Conservation (phyloP, 2,329 filamentous ascomycete species). For the Calycina herbarum region DNA sequence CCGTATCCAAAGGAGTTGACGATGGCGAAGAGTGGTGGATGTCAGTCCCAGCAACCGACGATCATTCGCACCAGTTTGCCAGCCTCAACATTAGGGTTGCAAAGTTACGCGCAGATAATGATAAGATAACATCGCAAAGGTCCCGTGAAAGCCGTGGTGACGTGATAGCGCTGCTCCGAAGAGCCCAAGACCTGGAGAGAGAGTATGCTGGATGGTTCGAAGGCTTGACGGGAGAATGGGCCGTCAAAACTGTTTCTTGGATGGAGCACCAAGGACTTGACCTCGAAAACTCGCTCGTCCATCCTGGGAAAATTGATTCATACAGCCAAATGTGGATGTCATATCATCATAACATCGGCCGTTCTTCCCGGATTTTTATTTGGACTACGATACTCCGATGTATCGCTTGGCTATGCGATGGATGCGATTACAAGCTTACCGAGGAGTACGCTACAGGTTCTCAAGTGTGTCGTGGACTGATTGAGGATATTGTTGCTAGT, state of each 20-base stretch:
- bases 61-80: conserved; percentile 46
- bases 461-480: conserved; percentile 50
- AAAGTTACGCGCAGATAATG: conserved; percentile 54
- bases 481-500: conserved; percentile 59
- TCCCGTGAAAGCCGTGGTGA: conserved; percentile 49
- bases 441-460: conserved; percentile 58
- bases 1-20: conserved; percentile 49
- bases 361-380: conserved; percentile 55
- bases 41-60: conserved; percentile 50
- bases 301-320: conserved; percentile 58
- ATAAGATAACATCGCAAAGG: conserved; percentile 43
- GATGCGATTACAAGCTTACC: conserved; percentile 60
- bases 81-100: conserved; percentile 53
- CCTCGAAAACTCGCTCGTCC: conserved; percentile 53
- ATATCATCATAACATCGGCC: conserved; percentile 56
- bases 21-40: conserved; percentile 60
- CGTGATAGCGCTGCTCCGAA: conserved; percentile 51
- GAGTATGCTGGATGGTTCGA: conserved; percentile 53
- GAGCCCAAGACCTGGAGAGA: conserved; percentile 52
- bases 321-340: conserved; percentile 60
- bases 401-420: conserved; percentile 58
- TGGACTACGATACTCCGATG: conserved; percentile 57
- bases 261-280: conserved; percentile 51
- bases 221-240: conserved; percentile 50
- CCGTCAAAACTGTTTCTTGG: conserved; percentile 54